Evolutionary conservation across 2,329 filamentous ascomycete species (phyloP).

Genomic region (Didymellaceae sp.): DNA sequence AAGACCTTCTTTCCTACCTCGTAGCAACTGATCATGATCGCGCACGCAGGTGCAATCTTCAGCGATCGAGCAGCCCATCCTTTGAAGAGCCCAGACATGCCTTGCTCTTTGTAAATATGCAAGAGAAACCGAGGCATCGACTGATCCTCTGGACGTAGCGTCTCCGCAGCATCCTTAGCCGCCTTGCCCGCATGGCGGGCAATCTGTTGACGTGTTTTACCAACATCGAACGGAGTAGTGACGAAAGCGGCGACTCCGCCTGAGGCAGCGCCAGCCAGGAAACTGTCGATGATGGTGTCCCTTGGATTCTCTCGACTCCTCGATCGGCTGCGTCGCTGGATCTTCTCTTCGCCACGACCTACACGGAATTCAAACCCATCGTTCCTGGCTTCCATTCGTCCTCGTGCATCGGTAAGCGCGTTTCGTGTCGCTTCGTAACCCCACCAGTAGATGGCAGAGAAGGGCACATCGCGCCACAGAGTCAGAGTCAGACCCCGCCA

Average conservation of each 20-base stretch:
- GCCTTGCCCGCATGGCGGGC: conserved; percentile 63
- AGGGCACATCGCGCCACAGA: conserved; percentile 95
- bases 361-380: conserved; percentile 42
- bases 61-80: conserved; percentile 91
- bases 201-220: conserved; percentile 93
- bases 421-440: conserved; percentile 88
- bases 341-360: conserved; percentile 41
- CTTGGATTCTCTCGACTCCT: conserved; percentile 73
- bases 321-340: conserved; percentile 52
- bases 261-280: conserved; percentile 81
- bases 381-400: conserved; percentile 52
- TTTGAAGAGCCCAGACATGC: conserved; percentile 79
- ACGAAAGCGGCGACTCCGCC: conserved; percentile 85
- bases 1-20: conserved; percentile 94
- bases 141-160: conserved; percentile 69
- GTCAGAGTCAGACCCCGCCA: conserved; percentile 92
- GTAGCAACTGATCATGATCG: conserved; percentile 99
- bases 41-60: conserved; percentile 94
- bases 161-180: conserved; percentile 50
- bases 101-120: conserved; percentile 90
- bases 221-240: conserved; percentile 96
- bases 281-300: conserved; percentile 85
- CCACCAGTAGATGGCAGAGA: conserved; percentile 98
- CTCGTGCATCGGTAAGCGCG: conserved; percentile 71
- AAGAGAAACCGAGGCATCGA: conserved; percentile 83